Conservation (phyloP, 768 basidiomycete genomes). For the Tricholoma saponaceum region DNA sequence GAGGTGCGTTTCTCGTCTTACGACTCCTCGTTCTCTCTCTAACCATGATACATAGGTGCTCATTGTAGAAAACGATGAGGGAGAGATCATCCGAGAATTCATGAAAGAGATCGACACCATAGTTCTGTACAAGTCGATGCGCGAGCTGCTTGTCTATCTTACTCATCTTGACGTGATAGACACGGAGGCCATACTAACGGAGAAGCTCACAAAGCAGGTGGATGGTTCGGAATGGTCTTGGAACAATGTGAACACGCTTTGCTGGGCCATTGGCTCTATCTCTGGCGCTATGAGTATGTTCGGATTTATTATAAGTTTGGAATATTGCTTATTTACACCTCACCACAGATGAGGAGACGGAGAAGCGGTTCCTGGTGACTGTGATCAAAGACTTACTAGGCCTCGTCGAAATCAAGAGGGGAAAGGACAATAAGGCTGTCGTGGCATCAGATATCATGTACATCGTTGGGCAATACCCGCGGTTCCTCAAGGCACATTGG, state of each 20-base stretch:
- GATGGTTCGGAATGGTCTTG: constrained; percentile 99
- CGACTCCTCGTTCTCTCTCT: background rate
- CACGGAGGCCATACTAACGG: constrained; percentile 95
- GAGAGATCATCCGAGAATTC: constrained; percentile 98
- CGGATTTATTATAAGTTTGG: constrained; percentile 6
- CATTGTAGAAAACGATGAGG: constrained; percentile 98
- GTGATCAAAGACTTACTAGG: constrained; percentile 99
- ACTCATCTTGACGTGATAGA: constrained; percentile 95
- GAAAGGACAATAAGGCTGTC: constrained; percentile 99
- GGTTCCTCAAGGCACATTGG: constrained; percentile 99
- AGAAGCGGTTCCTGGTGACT: constrained; percentile 97
- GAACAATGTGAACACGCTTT: constrained; percentile 98
- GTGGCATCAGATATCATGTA: constrained; percentile 97
- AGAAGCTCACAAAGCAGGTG: constrained; percentile 96
- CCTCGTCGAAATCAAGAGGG: constrained; percentile 95
- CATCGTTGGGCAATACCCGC: constrained; percentile 98
- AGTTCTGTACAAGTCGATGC: constrained; percentile 98
- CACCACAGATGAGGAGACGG: constrained; percentile 87
- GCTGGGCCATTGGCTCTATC: constrained; percentile 99
- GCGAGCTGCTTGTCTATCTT: constrained; percentile 94
- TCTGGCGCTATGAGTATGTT: constrained; percentile 97
- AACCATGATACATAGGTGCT: constrained; percentile 58
- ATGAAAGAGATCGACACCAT: constrained; percentile 99
- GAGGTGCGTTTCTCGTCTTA: constrained; percentile 54
- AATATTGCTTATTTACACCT: background rate